These are phyloP conservation scores for Hanseniaspora lachancei DNA, from an alignment of 805 yeast species.

Conservation along the genomic window DNA sequence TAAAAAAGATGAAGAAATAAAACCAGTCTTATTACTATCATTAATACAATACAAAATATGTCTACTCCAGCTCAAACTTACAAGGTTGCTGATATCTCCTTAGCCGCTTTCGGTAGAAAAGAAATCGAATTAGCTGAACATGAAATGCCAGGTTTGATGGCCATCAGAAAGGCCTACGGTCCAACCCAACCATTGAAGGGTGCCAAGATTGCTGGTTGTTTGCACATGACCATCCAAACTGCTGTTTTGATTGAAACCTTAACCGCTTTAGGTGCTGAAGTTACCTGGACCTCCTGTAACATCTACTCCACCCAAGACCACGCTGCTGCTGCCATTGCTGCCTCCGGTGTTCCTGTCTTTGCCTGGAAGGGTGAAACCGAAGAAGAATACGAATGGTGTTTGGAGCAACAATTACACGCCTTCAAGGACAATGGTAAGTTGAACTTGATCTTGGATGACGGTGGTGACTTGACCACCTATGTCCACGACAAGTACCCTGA, in stretches of 20 bases:
- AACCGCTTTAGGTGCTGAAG: slow-evolving; percentile 97
- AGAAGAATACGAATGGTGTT: slow-evolving; percentile 98
- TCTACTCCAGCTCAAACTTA: slow-evolving; percentile 57
- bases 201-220: slow-evolving; percentile 97
- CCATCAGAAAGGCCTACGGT: slow-evolving; percentile 89
- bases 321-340: slow-evolving; percentile 99
- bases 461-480: slow-evolving; percentile 95
- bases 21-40: not conserved
- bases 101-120: slow-evolving; percentile 99
- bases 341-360: slow-evolving; percentile 96
- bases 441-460: slow-evolving; percentile 95
- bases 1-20: not conserved
- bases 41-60: slow-evolving; percentile 26
- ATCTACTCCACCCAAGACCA: slow-evolving; percentile 99
- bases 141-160: slow-evolving; percentile 99
- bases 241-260: slow-evolving; percentile 97
- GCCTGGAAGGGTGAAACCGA: slow-evolving; percentile 99
- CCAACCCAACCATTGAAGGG: slow-evolving; percentile 89
- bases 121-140: slow-evolving; percentile 98
- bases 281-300: slow-evolving; percentile 99
- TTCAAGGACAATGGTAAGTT: slow-evolving; percentile 92
- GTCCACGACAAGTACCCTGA: slow-evolving; percentile 98
- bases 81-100: slow-evolving; percentile 95
- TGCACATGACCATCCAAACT: slow-evolving; percentile 99
- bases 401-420: slow-evolving; percentile 95